These are phyloP conservation scores for Dendrobium huoshanense DNA, from an alignment of 106 monocot species.

Conservation along the genomic window DNA sequence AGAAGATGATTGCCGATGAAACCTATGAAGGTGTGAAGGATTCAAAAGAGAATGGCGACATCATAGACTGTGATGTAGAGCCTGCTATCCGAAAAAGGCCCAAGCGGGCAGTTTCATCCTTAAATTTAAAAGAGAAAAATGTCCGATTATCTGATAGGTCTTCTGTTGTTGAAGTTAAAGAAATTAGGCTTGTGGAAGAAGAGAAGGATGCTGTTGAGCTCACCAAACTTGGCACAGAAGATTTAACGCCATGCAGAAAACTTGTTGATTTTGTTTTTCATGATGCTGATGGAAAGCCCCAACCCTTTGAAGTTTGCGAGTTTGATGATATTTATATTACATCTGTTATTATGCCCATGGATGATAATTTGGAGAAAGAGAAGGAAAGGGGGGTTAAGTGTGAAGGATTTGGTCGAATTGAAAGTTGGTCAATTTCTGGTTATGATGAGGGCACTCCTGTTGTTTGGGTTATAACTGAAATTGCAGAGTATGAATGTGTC, in stretches of 20 bases:
- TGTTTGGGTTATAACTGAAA: constrained; percentile 84
- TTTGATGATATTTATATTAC: constrained; percentile 80
- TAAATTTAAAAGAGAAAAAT: constrained; percentile 77
- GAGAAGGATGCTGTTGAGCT: constrained; percentile 68
- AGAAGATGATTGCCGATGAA: background rate
- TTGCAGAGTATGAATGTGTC: constrained; percentile 92
- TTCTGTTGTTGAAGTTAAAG: constrained; percentile 32
- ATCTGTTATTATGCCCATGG: constrained; percentile 85
- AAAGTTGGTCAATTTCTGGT: constrained; percentile 91
- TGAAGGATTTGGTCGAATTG: constrained; percentile 94
- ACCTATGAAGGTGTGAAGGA: background rate
- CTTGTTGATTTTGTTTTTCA: constrained; percentile 83
- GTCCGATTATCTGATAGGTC: constrained; percentile 43
- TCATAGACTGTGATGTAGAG: background rate
- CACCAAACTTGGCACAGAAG: constrained; percentile 70
- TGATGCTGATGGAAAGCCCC: constrained; percentile 78
- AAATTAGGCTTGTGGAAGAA: constrained; percentile 44
- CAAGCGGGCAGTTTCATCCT: constrained; percentile 72
- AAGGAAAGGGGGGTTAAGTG: constrained; percentile 72
- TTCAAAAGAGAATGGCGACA: constrained; percentile 1
- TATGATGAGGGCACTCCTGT: constrained; percentile 89
- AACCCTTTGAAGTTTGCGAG: constrained; percentile 93
- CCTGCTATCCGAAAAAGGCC: constrained; percentile 41
- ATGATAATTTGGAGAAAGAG: constrained; percentile 70
- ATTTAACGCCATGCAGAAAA: constrained; percentile 61